Evolutionary conservation across 805 yeast species (phyloP).

Genomic region (Metschnikowia proteae): DNA sequence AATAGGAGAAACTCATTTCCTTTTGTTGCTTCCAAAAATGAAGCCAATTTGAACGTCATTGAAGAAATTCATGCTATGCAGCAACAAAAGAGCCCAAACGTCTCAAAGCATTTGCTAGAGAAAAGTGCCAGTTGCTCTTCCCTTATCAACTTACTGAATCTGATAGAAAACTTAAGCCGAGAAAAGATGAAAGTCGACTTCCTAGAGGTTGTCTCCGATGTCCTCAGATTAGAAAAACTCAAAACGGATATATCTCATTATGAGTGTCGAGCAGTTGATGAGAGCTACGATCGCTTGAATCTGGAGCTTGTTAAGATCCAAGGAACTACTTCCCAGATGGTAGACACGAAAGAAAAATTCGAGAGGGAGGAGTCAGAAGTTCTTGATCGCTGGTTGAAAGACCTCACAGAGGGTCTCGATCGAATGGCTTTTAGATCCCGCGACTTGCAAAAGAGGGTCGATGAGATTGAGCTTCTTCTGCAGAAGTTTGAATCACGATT

Average conservation of each 20-base stretch:
- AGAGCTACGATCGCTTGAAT: constrained; percentile 21
- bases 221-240: constrained; percentile 4
- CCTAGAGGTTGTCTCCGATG: constrained; percentile 1
- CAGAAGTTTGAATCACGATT: constrained; percentile 27
- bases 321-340: constrained; percentile 26
- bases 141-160: constrained; percentile 15
- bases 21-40: constrained; percentile 12
- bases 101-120: constrained; percentile 2
- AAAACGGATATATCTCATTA: neutral
- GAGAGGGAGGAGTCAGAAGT: constrained; percentile 29
- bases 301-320: constrained; percentile 29
- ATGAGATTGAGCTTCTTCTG: constrained; percentile 37
- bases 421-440: constrained; percentile 39
- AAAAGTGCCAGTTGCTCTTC: constrained; percentile 24
- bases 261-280: neutral
- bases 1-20: constrained; percentile 39
- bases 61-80: constrained; percentile 17
- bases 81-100: neutral
- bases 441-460: constrained; percentile 37
- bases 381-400: constrained; percentile 28
- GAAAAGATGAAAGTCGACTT: constrained; percentile 11
- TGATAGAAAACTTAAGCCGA: constrained; percentile 1
- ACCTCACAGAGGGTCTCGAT: constrained; percentile 34
- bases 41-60: constrained; percentile 20
- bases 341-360: constrained; percentile 21